These are phyloP conservation scores for Stachybotrys elegans DNA, from an alignment of 2,329 filamentous ascomycete genomes.

Conservation along the genomic window DNA sequence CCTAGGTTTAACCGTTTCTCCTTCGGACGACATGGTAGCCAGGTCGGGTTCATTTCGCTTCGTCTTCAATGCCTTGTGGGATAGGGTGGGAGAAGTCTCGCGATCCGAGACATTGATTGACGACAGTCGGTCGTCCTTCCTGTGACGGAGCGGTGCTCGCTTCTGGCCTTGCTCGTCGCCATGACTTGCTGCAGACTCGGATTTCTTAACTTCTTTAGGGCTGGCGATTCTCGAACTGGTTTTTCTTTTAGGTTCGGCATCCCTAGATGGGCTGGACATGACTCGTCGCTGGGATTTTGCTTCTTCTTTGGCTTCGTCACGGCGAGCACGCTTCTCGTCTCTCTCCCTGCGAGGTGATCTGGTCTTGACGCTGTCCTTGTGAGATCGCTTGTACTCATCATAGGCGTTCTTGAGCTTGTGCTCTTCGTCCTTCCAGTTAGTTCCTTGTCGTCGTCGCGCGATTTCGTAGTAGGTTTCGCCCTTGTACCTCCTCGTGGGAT, in stretches of 20 bases:
- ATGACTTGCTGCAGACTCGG: conserved; percentile 35
- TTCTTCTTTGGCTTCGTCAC: conserved; percentile 42
- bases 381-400: conserved; percentile 55
- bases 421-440: conserved; percentile 86
- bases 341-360: conserved; percentile 45
- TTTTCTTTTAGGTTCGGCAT: conserved; percentile 41
- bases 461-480: conserved; percentile 85
- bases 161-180: conserved; percentile 45
- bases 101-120: conserved; percentile 46
- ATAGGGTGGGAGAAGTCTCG: conserved; percentile 43
- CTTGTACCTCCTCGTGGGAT: conserved; percentile 72
- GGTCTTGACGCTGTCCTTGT: conserved; percentile 42
- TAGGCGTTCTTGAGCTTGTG: conserved; percentile 73
- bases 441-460: conserved; percentile 74
- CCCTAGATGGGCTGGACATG: conserved; percentile 43
- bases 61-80: conserved; percentile 44
- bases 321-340: conserved; percentile 34
- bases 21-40: conserved; percentile 49
- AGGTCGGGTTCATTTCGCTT: conserved; percentile 51
- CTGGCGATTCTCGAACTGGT: conserved; percentile 30
- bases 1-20: conserved; percentile 53
- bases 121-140: conserved; percentile 48
- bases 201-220: conserved; percentile 44
- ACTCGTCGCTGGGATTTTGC: conserved; percentile 38
- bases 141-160: conserved; percentile 47